phyloP scores from a whole-genome alignment of 176 grass and related monocot species.

The Cenchrus americanus region DNA sequence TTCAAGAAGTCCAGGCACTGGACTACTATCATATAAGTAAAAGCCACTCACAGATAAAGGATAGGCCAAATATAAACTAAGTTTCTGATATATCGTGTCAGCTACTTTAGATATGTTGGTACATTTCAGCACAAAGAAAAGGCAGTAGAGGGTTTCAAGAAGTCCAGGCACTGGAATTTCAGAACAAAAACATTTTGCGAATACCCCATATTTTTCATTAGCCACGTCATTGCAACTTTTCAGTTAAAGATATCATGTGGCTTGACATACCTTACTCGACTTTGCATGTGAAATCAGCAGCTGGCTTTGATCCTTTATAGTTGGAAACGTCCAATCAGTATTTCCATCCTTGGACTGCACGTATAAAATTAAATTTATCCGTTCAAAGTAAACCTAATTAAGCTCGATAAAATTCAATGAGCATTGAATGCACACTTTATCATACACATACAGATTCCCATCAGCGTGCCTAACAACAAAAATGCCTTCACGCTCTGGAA shows the following conservation, averaged over 20 bases:
- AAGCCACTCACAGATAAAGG: not conserved
- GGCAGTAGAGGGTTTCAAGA: not conserved
- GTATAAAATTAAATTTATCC: slow-evolving; percentile 40
- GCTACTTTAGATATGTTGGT: not conserved
- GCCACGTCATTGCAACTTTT: slow-evolving; percentile 26
- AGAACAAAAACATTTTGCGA: not conserved
- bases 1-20: not conserved
- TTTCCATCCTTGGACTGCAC: slow-evolving; percentile 89
- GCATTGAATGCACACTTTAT: no score
- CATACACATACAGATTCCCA: no score
- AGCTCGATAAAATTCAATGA: no score
- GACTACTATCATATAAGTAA: slow-evolving; percentile 9
- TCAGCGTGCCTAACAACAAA: no score
- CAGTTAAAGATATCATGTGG: slow-evolving; percentile 14
- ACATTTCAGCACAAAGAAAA: not conserved
- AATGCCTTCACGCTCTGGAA: no score
- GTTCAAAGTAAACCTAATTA: slow-evolving; percentile 27
- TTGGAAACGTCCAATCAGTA: slow-evolving; percentile 86
- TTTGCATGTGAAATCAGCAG: slow-evolving; percentile 88
- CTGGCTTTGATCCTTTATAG: slow-evolving; percentile 80
- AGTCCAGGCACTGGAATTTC: not conserved
- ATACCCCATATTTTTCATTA: not conserved
- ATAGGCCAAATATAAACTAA: not conserved
- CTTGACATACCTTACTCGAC: slow-evolving; percentile 78
- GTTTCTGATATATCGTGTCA: not conserved